Conservation (phyloP, 208 protist genomes). For the Novymonas esmeraldas region DNA sequence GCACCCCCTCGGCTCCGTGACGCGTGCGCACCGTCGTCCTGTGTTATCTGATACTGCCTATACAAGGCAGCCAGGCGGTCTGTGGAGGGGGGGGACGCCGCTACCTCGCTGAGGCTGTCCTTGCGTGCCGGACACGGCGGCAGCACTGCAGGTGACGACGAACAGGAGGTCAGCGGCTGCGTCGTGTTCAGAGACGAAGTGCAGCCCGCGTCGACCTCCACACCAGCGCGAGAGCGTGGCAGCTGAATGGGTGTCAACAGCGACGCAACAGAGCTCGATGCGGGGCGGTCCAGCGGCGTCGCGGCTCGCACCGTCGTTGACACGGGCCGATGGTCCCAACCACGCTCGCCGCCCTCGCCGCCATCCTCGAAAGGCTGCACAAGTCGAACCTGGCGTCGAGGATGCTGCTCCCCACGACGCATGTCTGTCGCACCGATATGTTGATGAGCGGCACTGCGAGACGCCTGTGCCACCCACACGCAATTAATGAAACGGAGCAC, state of each 20-base stretch:
- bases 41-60: slow-evolving; percentile 18
- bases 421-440: too few species aligned
- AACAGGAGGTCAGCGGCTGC: not conserved
- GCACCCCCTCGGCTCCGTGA: too few species aligned
- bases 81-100: not conserved
- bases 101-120: not conserved
- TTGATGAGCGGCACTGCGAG: too few species aligned
- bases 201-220: too few species aligned
- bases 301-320: not conserved
- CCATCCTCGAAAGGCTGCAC: slow-evolving; percentile 15
- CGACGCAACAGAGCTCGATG: slow-evolving; percentile 1
- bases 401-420: not conserved
- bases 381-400: slow-evolving; percentile 4
- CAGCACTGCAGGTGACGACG: not conserved
- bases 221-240: not conserved
- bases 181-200: not conserved
- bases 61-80: slow-evolving; percentile 27
- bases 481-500: too few species aligned
- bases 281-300: not conserved
- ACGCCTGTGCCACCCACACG: too few species aligned
- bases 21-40: not conserved
- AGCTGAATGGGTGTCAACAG: not conserved
- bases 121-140: not conserved
- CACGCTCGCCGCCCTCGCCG: not conserved
- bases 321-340: not conserved